Evolutionary conservation across 106 monocot species (phyloP), one percentile per base, ranked within the genome.

Genomic region (Triglochin maritima): DNA sequence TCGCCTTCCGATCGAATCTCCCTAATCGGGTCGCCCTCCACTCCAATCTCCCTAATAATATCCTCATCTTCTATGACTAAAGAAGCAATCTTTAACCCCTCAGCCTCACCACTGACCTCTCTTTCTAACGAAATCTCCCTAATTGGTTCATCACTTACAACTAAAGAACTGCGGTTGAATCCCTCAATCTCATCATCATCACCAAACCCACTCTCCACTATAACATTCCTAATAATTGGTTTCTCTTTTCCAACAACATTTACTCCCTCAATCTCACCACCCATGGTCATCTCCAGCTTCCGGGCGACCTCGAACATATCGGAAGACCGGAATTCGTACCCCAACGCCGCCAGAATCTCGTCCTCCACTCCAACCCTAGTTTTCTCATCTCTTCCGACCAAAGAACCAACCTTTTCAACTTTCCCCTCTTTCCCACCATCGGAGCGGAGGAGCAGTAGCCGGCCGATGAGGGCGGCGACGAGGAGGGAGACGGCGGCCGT

Each of bases 401-500:
- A 58, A 42, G n/a, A 7, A 59, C 13, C 42, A 8, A 16, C 58
- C 7, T 6, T 56, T 13, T 54, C 47, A 3, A 50, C 51, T 5
- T 49, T 52, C n/a, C 41, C 66, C 52, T 42, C 63, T 49, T 42
- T 13, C 45, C 17, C 17, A 42, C 61, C 49, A 42, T 14, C 8
- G 57, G 71, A 48, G 17, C 16, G 58, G 63, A 41, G 72, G 9
- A 7, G 9, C 13, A 63, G 9, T 0, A 59, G 64, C 67, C 73
- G 80, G 57, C 67, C 69, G 49, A 89, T 29, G 72, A 85, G 70
- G 56, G 80, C 42, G 44, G 73, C 75, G 63, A 85, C 42, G 49
- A 85, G 47, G 53, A 89, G 7, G 64, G 85, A 82, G 58, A 85
- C 15, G 45, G 73, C 49, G 5, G 66, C 78, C 44, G 79, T 79